Evolutionary conservation across 2,329 filamentous ascomycete species (phyloP).

Genomic region (Aureobasidium subglaciale): DNA sequence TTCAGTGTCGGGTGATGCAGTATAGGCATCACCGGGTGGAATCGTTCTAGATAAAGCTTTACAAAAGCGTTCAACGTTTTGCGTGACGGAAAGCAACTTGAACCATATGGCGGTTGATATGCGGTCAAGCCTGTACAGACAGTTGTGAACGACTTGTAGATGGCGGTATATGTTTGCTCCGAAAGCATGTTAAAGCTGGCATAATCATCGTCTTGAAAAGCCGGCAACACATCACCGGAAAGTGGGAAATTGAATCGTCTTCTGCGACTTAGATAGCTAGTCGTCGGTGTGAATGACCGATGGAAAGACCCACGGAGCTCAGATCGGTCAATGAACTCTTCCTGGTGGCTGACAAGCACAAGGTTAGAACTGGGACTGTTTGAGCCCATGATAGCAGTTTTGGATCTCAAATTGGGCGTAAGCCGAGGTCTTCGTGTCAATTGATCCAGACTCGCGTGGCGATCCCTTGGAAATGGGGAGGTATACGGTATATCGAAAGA

Average conservation of each 20-base stretch:
- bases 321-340: not conserved
- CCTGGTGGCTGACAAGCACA: not conserved
- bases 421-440: not conserved
- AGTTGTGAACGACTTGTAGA: conserved; percentile 17
- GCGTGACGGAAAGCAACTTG: conserved; percentile 21
- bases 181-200: conserved; percentile 12
- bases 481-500: not conserved
- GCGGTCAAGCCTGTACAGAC: conserved; percentile 11
- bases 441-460: conserved; percentile 6
- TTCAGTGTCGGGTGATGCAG: conserved; percentile 22
- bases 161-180: conserved; percentile 17
- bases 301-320: not conserved
- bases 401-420: not conserved
- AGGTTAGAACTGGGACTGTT: not conserved
- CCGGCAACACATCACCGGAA: not conserved
- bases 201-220: not conserved
- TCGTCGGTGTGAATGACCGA: not conserved
- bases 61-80: conserved; percentile 22
- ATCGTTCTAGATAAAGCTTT: conserved; percentile 24
- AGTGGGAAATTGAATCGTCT: conserved; percentile 14
- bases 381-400: not conserved
- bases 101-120: conserved; percentile 18
- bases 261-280: not conserved
- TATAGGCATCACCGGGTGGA: conserved; percentile 27
- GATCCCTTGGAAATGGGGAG: not conserved